These are phyloP conservation scores for Jaltomata sinuosa DNA, from an alignment of 257 asterid genomes.

Conservation along the genomic window DNA sequence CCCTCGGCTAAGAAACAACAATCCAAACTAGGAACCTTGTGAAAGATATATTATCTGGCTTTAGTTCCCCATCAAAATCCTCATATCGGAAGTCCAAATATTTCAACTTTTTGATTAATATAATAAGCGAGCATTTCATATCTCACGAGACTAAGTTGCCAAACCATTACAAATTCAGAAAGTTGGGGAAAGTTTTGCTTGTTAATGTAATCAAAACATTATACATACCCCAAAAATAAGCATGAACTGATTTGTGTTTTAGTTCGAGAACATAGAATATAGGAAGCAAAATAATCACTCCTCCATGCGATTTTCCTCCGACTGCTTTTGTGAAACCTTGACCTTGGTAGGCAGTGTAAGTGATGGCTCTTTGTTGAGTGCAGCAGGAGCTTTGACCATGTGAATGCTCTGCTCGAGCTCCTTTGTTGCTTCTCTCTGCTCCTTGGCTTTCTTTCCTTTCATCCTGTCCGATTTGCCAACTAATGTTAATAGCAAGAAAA, in stretches of 20 bases:
- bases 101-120: neutral
- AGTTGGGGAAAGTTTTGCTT: neutral
- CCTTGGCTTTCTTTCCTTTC: too few relatives aligned
- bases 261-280: neutral
- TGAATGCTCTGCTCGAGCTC: slow-evolving; percentile 37
- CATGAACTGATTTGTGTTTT: neutral
- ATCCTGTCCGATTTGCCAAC: slow-evolving; percentile 29
- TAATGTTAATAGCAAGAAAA: neutral
- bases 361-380: slow-evolving; percentile 29
- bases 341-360: slow-evolving; percentile 38
- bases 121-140: neutral
- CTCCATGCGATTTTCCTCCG: slow-evolving; percentile 25
- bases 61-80: neutral
- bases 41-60: neutral
- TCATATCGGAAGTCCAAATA: neutral
- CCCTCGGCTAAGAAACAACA: too few relatives aligned
- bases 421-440: too few relatives aligned
- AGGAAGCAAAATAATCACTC: slow-evolving; percentile 7
- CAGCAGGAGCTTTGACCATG: slow-evolving; percentile 52
- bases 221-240: neutral
- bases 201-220: neutral
- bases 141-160: neutral
- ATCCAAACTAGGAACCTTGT: neutral
- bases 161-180: neutral
- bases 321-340: slow-evolving; percentile 12